Conservation (phyloP, 768 basidiomycete genomes). For the Leccinum incarnatum region DNA sequence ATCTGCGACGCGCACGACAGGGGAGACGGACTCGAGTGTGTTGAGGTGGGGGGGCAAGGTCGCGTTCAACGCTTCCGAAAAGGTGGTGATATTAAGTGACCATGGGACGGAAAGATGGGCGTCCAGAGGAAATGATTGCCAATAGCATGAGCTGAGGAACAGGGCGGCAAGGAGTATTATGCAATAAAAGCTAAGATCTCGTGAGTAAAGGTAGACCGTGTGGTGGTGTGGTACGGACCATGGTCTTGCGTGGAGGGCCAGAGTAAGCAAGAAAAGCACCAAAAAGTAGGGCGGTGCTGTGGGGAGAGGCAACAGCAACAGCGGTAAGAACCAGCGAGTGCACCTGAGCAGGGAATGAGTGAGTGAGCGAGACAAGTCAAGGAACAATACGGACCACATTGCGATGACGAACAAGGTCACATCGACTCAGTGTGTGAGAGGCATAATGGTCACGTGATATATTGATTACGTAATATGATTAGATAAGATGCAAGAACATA, state of each 20-base stretch:
- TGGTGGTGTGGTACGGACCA: slow-evolving; percentile 51
- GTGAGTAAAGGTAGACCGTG: slow-evolving; percentile 6
- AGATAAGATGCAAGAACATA: slow-evolving; percentile 10
- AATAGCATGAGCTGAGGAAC: slow-evolving; percentile 85
- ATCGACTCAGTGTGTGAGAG: background rate
- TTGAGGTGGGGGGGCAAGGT: slow-evolving; percentile 41
- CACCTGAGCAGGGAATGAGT: slow-evolving; percentile 49
- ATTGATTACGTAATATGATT: slow-evolving; percentile 9
- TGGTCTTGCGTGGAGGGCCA: slow-evolving; percentile 78
- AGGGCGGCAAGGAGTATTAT: slow-evolving; percentile 78
- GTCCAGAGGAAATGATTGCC: slow-evolving; percentile 75
- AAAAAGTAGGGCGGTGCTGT: slow-evolving; percentile 81
- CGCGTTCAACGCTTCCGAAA: slow-evolving; percentile 60
- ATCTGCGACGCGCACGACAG: slow-evolving; percentile 64
- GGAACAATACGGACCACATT: slow-evolving; percentile 55
- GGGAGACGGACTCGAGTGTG: slow-evolving; percentile 41
- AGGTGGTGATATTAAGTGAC: slow-evolving; percentile 70
- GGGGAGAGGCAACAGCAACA: slow-evolving; percentile 73
- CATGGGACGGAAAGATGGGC: slow-evolving; percentile 62
- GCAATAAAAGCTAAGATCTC: slow-evolving; percentile 70
- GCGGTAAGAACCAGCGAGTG: slow-evolving; percentile 81
- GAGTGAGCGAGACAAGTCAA: background rate
- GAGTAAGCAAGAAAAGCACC: slow-evolving; percentile 69
- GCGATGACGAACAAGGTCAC: background rate
- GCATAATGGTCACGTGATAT: slow-evolving; percentile 19